phyloP scores from a whole-genome alignment of 495 filamentous ascomycete species.

The Glarea lozoyensis region DNA sequence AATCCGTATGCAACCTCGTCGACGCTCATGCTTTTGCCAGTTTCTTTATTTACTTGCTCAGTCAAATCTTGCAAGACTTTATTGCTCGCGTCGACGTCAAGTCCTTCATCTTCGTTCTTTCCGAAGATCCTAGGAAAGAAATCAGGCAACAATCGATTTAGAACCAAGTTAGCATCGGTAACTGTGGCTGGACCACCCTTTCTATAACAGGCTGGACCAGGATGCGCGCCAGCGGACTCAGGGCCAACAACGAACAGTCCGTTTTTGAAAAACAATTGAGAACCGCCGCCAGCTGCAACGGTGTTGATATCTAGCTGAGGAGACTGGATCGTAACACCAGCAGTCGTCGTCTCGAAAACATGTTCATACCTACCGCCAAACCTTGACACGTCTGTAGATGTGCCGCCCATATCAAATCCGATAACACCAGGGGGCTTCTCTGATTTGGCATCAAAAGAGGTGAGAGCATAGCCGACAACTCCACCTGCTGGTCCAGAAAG shows the following conservation, averaged over 20 bases:
- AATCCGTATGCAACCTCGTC: conserved; percentile 92
- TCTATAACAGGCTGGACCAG: conserved; percentile 88
- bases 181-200: conserved; percentile 91
- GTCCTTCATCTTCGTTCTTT: conserved; percentile 75
- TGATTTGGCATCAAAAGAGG: conserved; percentile 61
- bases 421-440: conserved; percentile 89
- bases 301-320: conserved; percentile 98
- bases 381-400: conserved; percentile 87
- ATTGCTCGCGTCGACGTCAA: conserved; percentile 71
- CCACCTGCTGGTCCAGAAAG: conserved; percentile 75
- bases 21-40: conserved; percentile 57
- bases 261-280: conserved; percentile 80
- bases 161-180: conserved; percentile 87
- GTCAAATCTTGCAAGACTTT: conserved; percentile 72
- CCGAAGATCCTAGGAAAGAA: conserved; percentile 99
- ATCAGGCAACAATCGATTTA: conserved; percentile 80
- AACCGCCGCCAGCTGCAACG: conserved; percentile 89
- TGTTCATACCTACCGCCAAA: conserved; percentile 94
- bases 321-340: conserved; percentile 88
- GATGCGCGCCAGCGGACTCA: conserved; percentile 88
- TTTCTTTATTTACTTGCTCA: conserved; percentile 57
- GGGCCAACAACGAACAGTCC: conserved; percentile 95
- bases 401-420: conserved; percentile 96
- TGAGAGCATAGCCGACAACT: conserved; percentile 89
- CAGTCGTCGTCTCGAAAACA: conserved; percentile 95